phyloP scores from a whole-genome alignment of 2,329 filamentous ascomycete genomes.

The Aspergillus brunneoviolaceus region DNA sequence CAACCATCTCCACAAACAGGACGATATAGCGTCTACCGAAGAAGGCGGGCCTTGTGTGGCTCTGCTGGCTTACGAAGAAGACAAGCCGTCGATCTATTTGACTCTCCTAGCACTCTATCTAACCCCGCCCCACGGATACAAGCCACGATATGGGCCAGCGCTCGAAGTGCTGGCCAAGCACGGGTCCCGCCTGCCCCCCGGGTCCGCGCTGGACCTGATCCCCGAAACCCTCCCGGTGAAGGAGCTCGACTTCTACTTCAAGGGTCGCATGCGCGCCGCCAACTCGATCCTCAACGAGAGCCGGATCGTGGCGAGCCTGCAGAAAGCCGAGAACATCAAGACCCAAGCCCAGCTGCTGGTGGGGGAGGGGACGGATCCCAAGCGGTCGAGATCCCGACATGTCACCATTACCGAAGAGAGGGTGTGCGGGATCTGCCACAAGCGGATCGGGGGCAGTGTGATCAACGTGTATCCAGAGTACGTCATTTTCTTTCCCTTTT shows the following conservation, averaged over 20 bases:
- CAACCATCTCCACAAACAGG: constrained; percentile 73
- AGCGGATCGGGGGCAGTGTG: constrained; percentile 85
- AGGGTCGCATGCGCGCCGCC: constrained; percentile 80
- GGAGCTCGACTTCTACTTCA: constrained; percentile 86
- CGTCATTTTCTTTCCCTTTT: constrained; percentile 29
- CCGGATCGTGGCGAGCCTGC: constrained; percentile 71
- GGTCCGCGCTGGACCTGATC: constrained; percentile 81
- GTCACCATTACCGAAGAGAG: constrained; percentile 85
- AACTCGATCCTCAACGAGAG: constrained; percentile 80
- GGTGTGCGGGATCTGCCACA: constrained; percentile 89
- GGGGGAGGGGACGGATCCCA: constrained; percentile 59
- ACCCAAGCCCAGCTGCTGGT: constrained; percentile 72
- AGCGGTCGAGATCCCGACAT: constrained; percentile 61
- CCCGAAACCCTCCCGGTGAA: constrained; percentile 75
- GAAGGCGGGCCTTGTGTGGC: constrained; percentile 38
- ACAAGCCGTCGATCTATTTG: constrained; percentile 78
- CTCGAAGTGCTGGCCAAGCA: constrained; percentile 87
- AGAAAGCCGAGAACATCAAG: constrained; percentile 75
- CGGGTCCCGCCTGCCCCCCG: constrained; percentile 84
- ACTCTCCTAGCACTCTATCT: constrained; percentile 88
- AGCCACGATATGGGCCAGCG: constrained; percentile 73
- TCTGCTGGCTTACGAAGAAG: constrained; percentile 51
- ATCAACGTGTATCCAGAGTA: constrained; percentile 86
- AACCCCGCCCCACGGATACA: constrained; percentile 70
- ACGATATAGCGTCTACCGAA: constrained; percentile 46